Evolutionary conservation across 305 asterid species (phyloP), one percentile per base, ranked within the genome.

Genomic region (Fraxinus greggii): DNA sequence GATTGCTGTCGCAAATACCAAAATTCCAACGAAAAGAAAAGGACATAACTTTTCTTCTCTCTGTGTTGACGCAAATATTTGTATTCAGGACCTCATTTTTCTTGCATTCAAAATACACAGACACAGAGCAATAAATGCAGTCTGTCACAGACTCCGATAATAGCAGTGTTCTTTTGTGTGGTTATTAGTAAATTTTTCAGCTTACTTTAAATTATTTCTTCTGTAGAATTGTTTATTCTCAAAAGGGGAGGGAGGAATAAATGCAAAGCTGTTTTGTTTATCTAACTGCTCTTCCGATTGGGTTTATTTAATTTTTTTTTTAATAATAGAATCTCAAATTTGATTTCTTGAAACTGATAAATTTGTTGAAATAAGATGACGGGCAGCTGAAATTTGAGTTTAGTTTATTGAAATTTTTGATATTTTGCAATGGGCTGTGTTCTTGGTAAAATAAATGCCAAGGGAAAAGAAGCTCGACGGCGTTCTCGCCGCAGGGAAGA

Each of bases 391-490:
- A 72, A 32, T 42, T 48, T 81, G 78, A 36, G 79, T 29, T 72
- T 59, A 80, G 26, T 85, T 48, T 45, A 40, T 83, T 78, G 84
- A 63, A 33, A 23, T 21, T 13, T 9, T 75, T 76, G 19, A 61
- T 17, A 31, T 31, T 15, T 72, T 73, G 75, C 74, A 65, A 92
- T 91, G 94, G 94, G 94, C 40, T 89, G 94, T 78, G 92, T 89
- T 40, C 78, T 91, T 48, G 90, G 89, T 12, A 92, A 84, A 82
- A 40, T 83, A 76, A 85, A 83, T 35, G 48, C 88, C 83, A 80
- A 90, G 31, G 81, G 72, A 65, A 77, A 85, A 72, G 86, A 48
- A 51, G 80, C 75, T 87, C 92, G 89, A 77, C 92, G 90, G 88
- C 84, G 69, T 67, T 82, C 77, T 87, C 91, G 89, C 82, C 92